Conservation (phyloP, 75 land plant species). For the Picea sitchensis region DNA sequence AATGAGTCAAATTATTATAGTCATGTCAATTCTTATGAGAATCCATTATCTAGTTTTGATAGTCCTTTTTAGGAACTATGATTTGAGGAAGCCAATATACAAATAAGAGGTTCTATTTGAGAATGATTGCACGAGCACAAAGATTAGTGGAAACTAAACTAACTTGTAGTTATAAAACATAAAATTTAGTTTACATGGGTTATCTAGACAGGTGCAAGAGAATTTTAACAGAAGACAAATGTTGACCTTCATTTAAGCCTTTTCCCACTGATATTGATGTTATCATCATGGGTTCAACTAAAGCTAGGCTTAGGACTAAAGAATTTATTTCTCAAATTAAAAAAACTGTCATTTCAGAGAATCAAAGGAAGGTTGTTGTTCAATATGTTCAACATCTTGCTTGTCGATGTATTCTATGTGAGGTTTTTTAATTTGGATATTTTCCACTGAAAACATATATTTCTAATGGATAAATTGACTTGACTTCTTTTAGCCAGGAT, state of each 20-base stretch:
- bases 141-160: not conserved
- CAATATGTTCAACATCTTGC: conserved; percentile 4
- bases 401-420: not conserved
- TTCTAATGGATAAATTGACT: too few relatives aligned
- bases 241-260: not conserved
- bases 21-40: too few relatives aligned
- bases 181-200: not conserved
- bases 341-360: not conserved
- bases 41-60: too few relatives aligned
- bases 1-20: too few relatives aligned
- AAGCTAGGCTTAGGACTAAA: not conserved
- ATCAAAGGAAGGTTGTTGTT: not conserved
- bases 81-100: too few relatives aligned
- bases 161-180: not conserved
- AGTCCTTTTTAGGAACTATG: too few relatives aligned
- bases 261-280: not conserved
- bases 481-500: too few relatives aligned
- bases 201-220: conserved; percentile 1
- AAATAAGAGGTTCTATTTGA: not conserved
- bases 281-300: not conserved
- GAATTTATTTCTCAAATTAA: conserved; percentile 2
- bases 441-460: too few relatives aligned
- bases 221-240: not conserved
- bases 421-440: not conserved
- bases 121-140: not conserved